Evolutionary conservation across 192 early-diverging fungal species (phyloP).

Genomic region (Mortierella claussenii): DNA sequence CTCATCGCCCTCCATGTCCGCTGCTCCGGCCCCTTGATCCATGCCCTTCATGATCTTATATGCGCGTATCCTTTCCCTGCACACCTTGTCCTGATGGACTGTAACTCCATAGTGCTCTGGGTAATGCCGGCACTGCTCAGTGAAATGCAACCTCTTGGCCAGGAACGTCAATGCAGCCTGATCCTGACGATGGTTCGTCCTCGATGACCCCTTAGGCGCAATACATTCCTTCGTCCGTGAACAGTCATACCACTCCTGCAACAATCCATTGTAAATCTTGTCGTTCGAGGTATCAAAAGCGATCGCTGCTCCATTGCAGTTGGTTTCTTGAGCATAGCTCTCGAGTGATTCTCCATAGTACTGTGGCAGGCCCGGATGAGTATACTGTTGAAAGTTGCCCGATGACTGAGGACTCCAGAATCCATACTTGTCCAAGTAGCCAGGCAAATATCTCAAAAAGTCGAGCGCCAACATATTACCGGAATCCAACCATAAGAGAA

Average conservation of each 20-base stretch:
- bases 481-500: constrained; percentile 63
- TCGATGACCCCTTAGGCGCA: constrained; percentile 59
- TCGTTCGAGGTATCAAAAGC: constrained; percentile 57
- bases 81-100: constrained; percentile 60
- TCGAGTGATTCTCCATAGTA: constrained; percentile 51
- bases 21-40: background rate
- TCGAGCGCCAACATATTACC: constrained; percentile 58
- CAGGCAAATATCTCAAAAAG: constrained; percentile 57
- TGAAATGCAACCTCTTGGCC: constrained; percentile 44
- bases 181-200: constrained; percentile 67
- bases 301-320: constrained; percentile 66
- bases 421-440: constrained; percentile 52
- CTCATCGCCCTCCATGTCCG: constrained; percentile 14
- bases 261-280: constrained; percentile 50
- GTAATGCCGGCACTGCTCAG: constrained; percentile 51
- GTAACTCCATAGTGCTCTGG: constrained; percentile 60
- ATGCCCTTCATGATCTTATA: constrained; percentile 51
- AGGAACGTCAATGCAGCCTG: constrained; percentile 64
- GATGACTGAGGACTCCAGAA: constrained; percentile 61
- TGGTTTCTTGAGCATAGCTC: constrained; percentile 44
- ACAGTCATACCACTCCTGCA: constrained; percentile 59
- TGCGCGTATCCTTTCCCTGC: constrained; percentile 53
- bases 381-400: constrained; percentile 53
- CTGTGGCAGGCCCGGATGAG: constrained; percentile 58
- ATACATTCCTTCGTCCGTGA: constrained; percentile 59